Conservation (phyloP, 2,329 filamentous ascomycete genomes). For the Arthrobotrys conoides region DNA sequence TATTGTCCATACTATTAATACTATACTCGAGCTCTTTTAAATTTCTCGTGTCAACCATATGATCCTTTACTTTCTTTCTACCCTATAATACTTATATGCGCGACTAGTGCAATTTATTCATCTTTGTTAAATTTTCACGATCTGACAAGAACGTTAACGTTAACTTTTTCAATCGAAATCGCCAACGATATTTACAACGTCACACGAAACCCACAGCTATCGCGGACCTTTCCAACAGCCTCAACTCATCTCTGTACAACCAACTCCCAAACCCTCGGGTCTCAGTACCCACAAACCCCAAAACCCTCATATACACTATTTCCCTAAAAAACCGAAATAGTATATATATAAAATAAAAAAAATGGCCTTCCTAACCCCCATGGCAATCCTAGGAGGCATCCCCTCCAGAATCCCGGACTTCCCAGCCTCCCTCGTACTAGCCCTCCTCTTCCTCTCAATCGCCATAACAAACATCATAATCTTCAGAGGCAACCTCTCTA, state of each 20-base stretch:
- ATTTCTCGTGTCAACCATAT: slow-evolving; percentile 2
- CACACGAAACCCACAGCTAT: slow-evolving; percentile 13
- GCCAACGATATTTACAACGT: slow-evolving; percentile 11
- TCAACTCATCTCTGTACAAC: slow-evolving; percentile 14
- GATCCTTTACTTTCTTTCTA: neutral
- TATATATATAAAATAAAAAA: neutral
- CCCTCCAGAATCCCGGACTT: slow-evolving; percentile 58
- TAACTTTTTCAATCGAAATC: too few relatives aligned
- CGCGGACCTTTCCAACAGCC: neutral
- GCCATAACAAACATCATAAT: slow-evolving; percentile 58
- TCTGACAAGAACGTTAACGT: neutral
- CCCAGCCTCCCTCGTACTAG: slow-evolving; percentile 55
- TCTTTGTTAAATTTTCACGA: neutral
- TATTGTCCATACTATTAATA: neutral
- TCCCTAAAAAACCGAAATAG: neutral
- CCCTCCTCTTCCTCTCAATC: slow-evolving; percentile 47
- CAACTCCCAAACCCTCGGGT: neutral
- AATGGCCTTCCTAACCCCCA: slow-evolving; percentile 35
- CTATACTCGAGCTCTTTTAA: too few relatives aligned
- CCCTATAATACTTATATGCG: neutral
- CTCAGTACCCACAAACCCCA: neutral
- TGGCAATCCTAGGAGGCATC: slow-evolving; percentile 49
- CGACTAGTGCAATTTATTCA: neutral
- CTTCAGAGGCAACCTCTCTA: slow-evolving; percentile 52
- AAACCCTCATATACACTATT: neutral